A percentile compares a stretch with the other conserved stretches of the same genome.
Conservation (phyloP, 352 stramenopile species). For the Phytophthora multivora region DNA sequence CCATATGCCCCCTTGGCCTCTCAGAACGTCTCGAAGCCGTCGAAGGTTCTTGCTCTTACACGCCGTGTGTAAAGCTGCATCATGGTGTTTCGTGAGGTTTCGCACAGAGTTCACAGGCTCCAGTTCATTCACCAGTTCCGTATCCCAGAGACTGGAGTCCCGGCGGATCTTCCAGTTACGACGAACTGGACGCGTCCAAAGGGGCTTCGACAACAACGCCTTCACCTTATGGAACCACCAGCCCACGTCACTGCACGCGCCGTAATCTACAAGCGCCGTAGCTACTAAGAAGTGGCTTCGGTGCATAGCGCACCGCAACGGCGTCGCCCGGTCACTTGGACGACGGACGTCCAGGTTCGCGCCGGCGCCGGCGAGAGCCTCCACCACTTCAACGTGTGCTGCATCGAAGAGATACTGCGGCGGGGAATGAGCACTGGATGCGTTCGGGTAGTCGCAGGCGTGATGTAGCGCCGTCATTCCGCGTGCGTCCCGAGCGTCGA, state of each 20-base stretch:
- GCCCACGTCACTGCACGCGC: conserved; percentile 21
- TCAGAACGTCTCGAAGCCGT: conserved; percentile 21
- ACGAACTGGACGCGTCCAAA: not conserved
- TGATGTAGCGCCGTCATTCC: conserved; percentile 53
- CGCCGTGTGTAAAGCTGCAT: conserved; percentile 5
- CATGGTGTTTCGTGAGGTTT: not conserved
- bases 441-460: conserved; percentile 33
- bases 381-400: conserved; percentile 37
- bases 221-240: conserved; percentile 41
- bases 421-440: conserved; percentile 1
- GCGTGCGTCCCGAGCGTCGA: conserved; percentile 24
- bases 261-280: conserved; percentile 38
- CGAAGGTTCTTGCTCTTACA: conserved; percentile 12
- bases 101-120: not conserved
- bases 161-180: not conserved
- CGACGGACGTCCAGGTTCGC: conserved; percentile 27
- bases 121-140: conserved; percentile 2
- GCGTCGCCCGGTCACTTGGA: conserved; percentile 24
- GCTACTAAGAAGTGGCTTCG: conserved; percentile 38
- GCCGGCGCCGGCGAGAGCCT: conserved; percentile 20
- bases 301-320: conserved; percentile 38
- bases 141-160: conserved; percentile 11
- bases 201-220: conserved; percentile 21
- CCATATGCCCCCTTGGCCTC: conserved; percentile 3
- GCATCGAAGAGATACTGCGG: conserved; percentile 19